Evolutionary conservation across 179 eudicot genomes (phyloP).

Genomic region (Sideroxylon spinosum): DNA sequence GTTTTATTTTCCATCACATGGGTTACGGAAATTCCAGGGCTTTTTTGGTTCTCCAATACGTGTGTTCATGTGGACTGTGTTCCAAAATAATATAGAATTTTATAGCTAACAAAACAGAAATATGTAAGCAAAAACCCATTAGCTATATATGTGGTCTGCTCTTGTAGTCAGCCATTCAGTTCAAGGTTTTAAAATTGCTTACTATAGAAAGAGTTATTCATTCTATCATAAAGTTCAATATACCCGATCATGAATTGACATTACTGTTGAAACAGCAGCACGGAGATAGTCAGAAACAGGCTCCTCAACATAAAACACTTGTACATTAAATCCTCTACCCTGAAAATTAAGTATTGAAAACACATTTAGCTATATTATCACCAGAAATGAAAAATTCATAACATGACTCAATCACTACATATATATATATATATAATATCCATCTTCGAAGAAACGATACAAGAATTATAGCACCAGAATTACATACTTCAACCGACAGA

Average conservation of each 20-base stretch:
- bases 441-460: background rate
- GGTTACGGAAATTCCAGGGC: background rate
- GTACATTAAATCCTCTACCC: slow-evolving; percentile 92
- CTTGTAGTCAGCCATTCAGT: background rate
- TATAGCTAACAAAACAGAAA: background rate
- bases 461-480: slow-evolving; percentile 8
- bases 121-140: background rate
- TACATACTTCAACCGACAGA: slow-evolving; percentile 85
- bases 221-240: slow-evolving; percentile 9
- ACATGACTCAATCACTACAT: background rate
- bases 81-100: background rate
- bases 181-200: background rate
- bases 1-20: background rate
- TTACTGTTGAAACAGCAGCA: slow-evolving; percentile 87
- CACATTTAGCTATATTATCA: background rate
- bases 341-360: slow-evolving; percentile 30
- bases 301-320: slow-evolving; percentile 71
- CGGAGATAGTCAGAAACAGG: slow-evolving; percentile 89
- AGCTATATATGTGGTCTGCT: background rate
- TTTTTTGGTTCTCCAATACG: background rate
- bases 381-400: background rate
- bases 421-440: background rate
- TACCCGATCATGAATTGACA: slow-evolving; percentile 80
- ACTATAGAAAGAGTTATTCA: background rate
- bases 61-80: background rate